Evolutionary conservation across 1,139 yeast genomes (phyloP), one percentile per base, ranked within the genome.

Genomic region (Arxiozyma heterogenica): DNA sequence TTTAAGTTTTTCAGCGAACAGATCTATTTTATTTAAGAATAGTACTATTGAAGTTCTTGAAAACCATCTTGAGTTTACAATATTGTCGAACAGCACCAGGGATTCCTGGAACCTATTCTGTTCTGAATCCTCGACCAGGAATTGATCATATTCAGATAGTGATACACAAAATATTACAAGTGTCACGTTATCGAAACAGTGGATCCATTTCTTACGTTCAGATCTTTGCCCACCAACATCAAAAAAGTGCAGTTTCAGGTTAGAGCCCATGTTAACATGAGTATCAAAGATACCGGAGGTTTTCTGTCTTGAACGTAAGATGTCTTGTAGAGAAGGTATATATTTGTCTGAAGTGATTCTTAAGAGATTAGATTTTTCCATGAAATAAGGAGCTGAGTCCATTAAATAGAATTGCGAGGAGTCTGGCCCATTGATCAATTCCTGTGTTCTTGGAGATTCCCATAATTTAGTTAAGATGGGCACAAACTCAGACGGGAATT

Each of bases 191-290:
- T 90, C 96, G 65, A 90, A 90, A 67, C 96, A 90, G 70, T 90
- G 95, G 60, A 90, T 90, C 97, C 97, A 90, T 69, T 90, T 90
- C 65, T 88, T 88, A 53, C 97, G 81, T 72, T 90, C 97, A 1
- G 93, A 83, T 62, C 97, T 75, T 71, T 90, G 97, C 1, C 97
- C 97, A 58, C 97, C 97, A 51, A 90, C 96, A 69, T 90, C 97
- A 67, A 79, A 89, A 78, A 90, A 82, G 69, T 88, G 95, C 55
- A 89, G 79, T 64, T 83, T 83, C 54, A 88, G 73, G 47, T 63
- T 61, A 5, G 80, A 77, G 44, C 88, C 91, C 83, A 89, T 80
- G 59, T 84, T 83, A 64, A 90, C 87, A 55, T 78, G 77, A 58
- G 88, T 83, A 66, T 89, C 96, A 65, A 84, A 88, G 49, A 90